Evolutionary conservation across 768 basidiomycete genomes (phyloP).

Genomic region (Amanita rubescens): DNA sequence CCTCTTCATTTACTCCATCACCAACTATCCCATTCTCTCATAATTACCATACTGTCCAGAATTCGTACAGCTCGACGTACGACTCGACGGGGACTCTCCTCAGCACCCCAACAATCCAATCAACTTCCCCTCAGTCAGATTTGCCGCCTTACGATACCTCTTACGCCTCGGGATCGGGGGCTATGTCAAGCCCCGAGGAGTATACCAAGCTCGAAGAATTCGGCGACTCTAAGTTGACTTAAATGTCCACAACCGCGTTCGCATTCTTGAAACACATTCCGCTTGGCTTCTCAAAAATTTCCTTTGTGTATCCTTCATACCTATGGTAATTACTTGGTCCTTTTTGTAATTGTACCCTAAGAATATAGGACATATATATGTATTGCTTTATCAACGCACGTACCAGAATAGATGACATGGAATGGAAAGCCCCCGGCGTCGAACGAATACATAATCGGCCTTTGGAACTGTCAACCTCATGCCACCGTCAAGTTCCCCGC

Average conservation of each 20-base stretch:
- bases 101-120: conserved; percentile 29
- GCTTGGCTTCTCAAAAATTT: conserved; percentile 6
- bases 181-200: conserved; percentile 36
- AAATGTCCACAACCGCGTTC: conserved; percentile 1
- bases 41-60: conserved; percentile 28
- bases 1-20: conserved; percentile 27
- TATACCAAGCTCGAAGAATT: conserved; percentile 37
- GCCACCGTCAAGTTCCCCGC: background rate
- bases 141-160: conserved; percentile 25
- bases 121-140: conserved; percentile 19
- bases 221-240: conserved; percentile 26
- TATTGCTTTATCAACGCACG: conserved; percentile 1
- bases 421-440: background rate
- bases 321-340: background rate
- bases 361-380: background rate
- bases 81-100: conserved; percentile 26
- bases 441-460: conserved; percentile 2
- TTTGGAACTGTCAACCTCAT: background rate
- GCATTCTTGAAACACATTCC: conserved; percentile 8
- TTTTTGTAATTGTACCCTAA: conserved; percentile 1
- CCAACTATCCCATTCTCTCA: conserved; percentile 31
- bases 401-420: background rate
- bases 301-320: background rate
- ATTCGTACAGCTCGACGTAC: conserved; percentile 36
- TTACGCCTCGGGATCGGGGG: conserved; percentile 26